A percentile compares a stretch with the other conserved stretches of the same genome.
Conservation (phyloP, 2,329 filamentous ascomycete species). For the Ramularia endophylla region DNA sequence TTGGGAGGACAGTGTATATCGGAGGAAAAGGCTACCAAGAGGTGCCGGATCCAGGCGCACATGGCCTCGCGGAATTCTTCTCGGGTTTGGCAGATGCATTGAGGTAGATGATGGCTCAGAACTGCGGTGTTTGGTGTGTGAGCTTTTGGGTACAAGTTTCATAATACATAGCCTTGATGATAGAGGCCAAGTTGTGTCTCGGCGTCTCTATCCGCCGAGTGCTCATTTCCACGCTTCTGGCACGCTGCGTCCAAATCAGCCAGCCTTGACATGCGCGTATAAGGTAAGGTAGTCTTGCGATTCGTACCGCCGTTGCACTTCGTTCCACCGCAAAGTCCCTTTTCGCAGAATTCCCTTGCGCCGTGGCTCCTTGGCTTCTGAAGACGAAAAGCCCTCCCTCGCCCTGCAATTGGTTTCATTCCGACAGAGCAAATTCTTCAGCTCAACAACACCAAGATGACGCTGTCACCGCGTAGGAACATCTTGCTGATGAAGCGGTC, state of each 20-base stretch:
- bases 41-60: slow-evolving; percentile 67
- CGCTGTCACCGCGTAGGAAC: slow-evolving; percentile 83
- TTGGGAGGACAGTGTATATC: slow-evolving; percentile 79
- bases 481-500: slow-evolving; percentile 98
- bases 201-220: neutral
- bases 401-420: neutral
- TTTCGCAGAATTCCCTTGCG: slow-evolving; percentile 3
- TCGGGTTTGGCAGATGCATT: slow-evolving; percentile 61
- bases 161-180: slow-evolving; percentile 12
- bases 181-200: neutral
- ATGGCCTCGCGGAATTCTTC: slow-evolving; percentile 81
- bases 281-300: neutral
- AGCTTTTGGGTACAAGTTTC: slow-evolving; percentile 11
- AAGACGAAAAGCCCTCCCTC: too few species aligned
- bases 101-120: slow-evolving; percentile 20
- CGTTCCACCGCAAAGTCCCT: neutral
- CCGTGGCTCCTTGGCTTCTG: slow-evolving; percentile 1
- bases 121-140: neutral
- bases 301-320: neutral
- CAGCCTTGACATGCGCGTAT: neutral
- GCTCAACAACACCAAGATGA: slow-evolving; percentile 80
- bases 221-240: slow-evolving; percentile 1
- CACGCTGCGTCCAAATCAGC: slow-evolving; percentile 2
- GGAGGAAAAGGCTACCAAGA: slow-evolving; percentile 68
- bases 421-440: slow-evolving; percentile 6